Evolutionary conservation across 2,329 filamentous ascomycete genomes (phyloP).

Genomic region (Penicillium sp.): DNA sequence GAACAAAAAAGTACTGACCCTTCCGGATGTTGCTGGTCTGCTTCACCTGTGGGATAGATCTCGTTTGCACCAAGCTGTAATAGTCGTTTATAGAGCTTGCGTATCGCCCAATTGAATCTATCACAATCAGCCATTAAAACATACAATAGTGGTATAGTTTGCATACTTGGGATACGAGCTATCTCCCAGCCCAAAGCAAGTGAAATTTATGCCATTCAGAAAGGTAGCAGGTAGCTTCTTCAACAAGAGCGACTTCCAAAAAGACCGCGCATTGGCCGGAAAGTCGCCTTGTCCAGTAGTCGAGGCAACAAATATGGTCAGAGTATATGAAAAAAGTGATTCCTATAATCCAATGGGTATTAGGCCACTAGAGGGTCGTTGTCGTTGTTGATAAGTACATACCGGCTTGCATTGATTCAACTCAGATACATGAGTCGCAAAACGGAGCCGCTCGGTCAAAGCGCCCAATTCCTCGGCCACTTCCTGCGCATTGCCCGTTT

Average conservation of each 20-base stretch:
- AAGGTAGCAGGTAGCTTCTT: slow-evolving; percentile 73
- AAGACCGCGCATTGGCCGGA: slow-evolving; percentile 74
- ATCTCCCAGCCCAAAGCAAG: slow-evolving; percentile 88
- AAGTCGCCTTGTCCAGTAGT: slow-evolving; percentile 95
- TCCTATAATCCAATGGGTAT: slow-evolving; percentile 26
- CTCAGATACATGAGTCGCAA: slow-evolving; percentile 71
- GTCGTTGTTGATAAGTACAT: slow-evolving; percentile 35
- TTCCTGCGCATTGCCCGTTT: slow-evolving; percentile 93
- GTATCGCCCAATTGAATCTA: slow-evolving; percentile 89
- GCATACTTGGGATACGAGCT: slow-evolving; percentile 86
- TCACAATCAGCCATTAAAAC: slow-evolving; percentile 1
- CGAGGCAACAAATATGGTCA: slow-evolving; percentile 72
- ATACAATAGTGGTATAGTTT: slow-evolving; percentile 3
- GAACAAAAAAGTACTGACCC: slow-evolving; percentile 58
- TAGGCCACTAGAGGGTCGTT: not conserved
- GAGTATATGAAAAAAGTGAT: slow-evolving; percentile 35
- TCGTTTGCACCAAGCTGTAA: slow-evolving; percentile 77
- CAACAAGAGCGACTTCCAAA: slow-evolving; percentile 83
- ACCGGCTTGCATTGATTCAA: slow-evolving; percentile 76
- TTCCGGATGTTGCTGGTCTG: slow-evolving; percentile 90
- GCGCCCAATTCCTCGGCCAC: slow-evolving; percentile 80
- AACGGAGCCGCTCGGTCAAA: slow-evolving; percentile 73
- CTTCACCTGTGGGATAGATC: slow-evolving; percentile 77
- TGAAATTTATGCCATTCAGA: slow-evolving; percentile 68
- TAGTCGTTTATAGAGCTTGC: slow-evolving; percentile 82